Evolutionary conservation across 1,139 yeast species (phyloP).

Genomic region (Taiozyma sp.): DNA sequence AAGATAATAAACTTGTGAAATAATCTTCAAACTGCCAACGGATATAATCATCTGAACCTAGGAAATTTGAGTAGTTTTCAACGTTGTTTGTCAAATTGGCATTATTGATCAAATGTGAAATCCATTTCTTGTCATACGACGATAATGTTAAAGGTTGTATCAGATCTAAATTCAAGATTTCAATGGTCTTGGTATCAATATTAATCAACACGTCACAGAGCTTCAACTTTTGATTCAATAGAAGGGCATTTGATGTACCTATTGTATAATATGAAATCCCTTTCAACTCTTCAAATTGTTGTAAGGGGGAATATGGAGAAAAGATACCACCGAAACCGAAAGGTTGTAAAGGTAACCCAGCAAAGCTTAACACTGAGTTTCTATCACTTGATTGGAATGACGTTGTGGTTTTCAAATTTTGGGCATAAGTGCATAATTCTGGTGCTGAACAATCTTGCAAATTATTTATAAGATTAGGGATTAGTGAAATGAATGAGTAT

Average conservation of each 20-base stretch:
- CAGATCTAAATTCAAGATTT: constrained; percentile 38
- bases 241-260: constrained; percentile 83
- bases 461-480: constrained; percentile 72
- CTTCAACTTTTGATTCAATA: constrained; percentile 58
- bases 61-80: constrained; percentile 43
- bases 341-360: constrained; percentile 83
- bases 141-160: constrained; percentile 46
- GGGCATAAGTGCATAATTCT: constrained; percentile 49
- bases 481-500: constrained; percentile 52
- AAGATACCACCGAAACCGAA: constrained; percentile 86
- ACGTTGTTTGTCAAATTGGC: constrained; percentile 22
- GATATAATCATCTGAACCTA: constrained; percentile 87
- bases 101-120: constrained; percentile 22
- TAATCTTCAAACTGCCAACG: constrained; percentile 89
- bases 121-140: constrained; percentile 65
- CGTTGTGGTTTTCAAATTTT: constrained; percentile 49
- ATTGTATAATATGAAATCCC: constrained; percentile 63
- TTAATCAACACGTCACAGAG: constrained; percentile 52
- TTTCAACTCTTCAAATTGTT: constrained; percentile 73
- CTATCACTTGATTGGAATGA: constrained; percentile 76
- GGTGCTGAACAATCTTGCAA: constrained; percentile 83
- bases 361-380: constrained; percentile 65
- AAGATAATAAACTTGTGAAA: constrained; percentile 65
- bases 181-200: constrained; percentile 45
- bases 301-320: constrained; percentile 89